phyloP scores from a whole-genome alignment of 495 filamentous ascomycete species.

The Cetradonia linearis region DNA sequence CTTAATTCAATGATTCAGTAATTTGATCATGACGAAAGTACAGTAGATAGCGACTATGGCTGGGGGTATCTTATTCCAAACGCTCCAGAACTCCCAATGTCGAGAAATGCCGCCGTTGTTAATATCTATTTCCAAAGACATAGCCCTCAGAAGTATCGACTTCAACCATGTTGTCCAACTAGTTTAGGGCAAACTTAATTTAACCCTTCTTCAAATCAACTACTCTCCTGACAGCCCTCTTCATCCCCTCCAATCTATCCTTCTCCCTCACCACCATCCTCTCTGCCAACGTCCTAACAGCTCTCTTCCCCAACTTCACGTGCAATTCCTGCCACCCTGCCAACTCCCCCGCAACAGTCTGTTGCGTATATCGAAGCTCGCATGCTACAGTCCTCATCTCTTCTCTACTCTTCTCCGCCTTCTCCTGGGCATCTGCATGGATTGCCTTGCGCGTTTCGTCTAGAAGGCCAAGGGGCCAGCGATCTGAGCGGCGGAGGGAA shows the following conservation, averaged over 20 bases:
- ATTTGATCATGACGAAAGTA: not conserved
- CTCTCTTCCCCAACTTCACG: conserved; percentile 61
- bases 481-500: conserved; percentile 58
- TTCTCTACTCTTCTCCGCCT: conserved; percentile 50
- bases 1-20: not conserved
- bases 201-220: conserved; percentile 2
- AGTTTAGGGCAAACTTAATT: not conserved
- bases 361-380: conserved; percentile 85
- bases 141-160: not conserved
- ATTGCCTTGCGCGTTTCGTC: conserved; percentile 80
- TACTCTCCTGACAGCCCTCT: conserved; percentile 54
- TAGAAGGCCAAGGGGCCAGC: conserved; percentile 73
- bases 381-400: conserved; percentile 58
- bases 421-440: conserved; percentile 68
- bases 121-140: not conserved
- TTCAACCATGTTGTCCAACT: not conserved
- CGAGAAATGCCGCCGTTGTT: not conserved
- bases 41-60: not conserved
- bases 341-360: conserved; percentile 81
- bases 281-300: conserved; percentile 64
- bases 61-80: conserved; percentile 10
- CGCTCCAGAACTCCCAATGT: conserved; percentile 1
- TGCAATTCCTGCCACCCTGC: conserved; percentile 89
- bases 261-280: conserved; percentile 69
- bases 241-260: conserved; percentile 69